Evolutionary conservation across 2,329 filamentous ascomycete species (phyloP), one percentile per base, ranked within the genome.

Genomic region (Fusarium kyushuense): DNA sequence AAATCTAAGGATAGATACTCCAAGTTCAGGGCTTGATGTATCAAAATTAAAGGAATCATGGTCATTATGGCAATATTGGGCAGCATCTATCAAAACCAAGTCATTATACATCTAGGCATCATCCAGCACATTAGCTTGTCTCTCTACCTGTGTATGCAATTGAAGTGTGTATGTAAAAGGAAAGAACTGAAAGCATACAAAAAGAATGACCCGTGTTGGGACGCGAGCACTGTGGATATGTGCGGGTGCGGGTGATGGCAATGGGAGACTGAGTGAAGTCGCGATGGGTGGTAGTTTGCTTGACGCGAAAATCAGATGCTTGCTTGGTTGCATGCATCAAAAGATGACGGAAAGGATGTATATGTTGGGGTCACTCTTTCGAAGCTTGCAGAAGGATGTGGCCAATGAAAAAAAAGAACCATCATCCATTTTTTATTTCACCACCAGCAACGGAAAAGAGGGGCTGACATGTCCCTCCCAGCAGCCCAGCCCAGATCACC

Each of bases 401-500:
- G 45, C 67, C 67, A 70, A 68, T 66, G 29, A 71, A 71, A 69
- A 71, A 71, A 63, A 57, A 55, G 67, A 56, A 61, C 58, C 55
- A 43, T 61, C 65, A 54, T 49, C 62, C 65, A 33, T 59, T 67
- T 69, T 69, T 68, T 70, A 54, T 61, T 63, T 52, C 55, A 54
- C 38, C 57, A 69, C 35, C 42, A 54, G 58, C 40, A 61, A 56
- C 56, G 29, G 25, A 67, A 67, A 67, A 67, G 64, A 67, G 63
- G 64, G 64, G 63, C 64, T 54, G 43, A 43, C 63, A 67, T 60
- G 43, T 57, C 46, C 54, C 64, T 54, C 46, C 48, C 58, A 62
- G 56, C 60, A 65, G 61, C 59, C 46, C 46, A 49, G 60, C 55
- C 64, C 55, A 69, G 63, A 65, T 67, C 69, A 65, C 59, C 63